Percentiles rank a stretch among this genome's conserved stretches.
Conservation (phyloP, 768 basidiomycete genomes). For the Suillus occidentalis region DNA sequence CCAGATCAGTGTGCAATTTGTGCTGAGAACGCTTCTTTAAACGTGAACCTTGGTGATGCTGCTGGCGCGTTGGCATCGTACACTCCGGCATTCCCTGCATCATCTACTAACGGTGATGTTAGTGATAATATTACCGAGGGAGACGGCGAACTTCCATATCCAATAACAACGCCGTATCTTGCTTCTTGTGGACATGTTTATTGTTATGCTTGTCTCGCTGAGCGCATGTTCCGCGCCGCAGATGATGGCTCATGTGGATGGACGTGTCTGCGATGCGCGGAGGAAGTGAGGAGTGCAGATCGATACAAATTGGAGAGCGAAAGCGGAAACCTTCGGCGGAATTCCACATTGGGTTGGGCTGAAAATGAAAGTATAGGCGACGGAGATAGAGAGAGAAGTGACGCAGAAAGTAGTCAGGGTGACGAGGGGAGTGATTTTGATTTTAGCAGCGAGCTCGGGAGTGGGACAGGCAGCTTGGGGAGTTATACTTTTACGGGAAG, state of each 20-base stretch:
- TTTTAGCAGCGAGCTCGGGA: conserved; percentile 48
- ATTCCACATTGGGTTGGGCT: conserved; percentile 28
- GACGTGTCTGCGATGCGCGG: conserved; percentile 83
- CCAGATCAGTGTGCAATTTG: conserved; percentile 89
- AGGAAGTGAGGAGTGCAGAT: conserved; percentile 62
- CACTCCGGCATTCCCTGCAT: conserved; percentile 25
- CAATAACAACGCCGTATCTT: conserved; percentile 80
- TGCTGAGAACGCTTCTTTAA: conserved; percentile 68
- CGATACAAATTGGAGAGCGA: conserved; percentile 33
- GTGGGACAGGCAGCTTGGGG: conserved; percentile 36
- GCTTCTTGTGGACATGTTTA: conserved; percentile 85
- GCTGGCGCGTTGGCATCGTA: conserved; percentile 44
- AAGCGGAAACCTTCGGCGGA: conserved; percentile 37
- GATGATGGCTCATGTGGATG: conserved; percentile 65
- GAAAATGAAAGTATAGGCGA: conserved; percentile 31
- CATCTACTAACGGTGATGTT: conserved; percentile 9
- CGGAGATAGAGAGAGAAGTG: conserved; percentile 29
- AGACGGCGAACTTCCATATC: conserved; percentile 51
- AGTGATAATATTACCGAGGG: conserved; percentile 6
- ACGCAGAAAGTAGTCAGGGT: conserved; percentile 18
- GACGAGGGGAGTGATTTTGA: conserved; percentile 54
- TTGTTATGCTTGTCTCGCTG: conserved; percentile 92
- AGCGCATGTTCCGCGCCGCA: conserved; percentile 71
- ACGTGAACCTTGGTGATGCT: conserved; percentile 54
- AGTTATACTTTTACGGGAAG: conserved; percentile 4